A percentile compares a stretch with the other conserved stretches of the same genome.
phyloP scores from a whole-genome alignment of 495 filamentous ascomycete genomes.

The Margaritispora aquatica region DNA sequence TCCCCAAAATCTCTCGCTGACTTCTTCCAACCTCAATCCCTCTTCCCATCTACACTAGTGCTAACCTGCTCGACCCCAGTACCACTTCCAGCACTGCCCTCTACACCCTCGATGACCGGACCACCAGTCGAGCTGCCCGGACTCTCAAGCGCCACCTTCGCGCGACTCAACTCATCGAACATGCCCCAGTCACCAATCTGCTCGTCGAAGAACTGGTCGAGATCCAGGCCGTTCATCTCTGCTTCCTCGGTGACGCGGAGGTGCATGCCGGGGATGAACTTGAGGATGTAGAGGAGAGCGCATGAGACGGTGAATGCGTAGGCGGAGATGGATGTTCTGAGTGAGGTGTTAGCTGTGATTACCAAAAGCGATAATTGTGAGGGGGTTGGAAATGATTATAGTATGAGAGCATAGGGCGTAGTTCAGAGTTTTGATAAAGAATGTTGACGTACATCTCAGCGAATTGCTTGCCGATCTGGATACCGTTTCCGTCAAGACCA shows the following conservation, averaged over 20 bases:
- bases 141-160: conserved; percentile 13
- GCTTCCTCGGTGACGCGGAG: conserved; percentile 49
- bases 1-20: background rate
- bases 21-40: background rate
- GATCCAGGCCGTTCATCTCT: conserved; percentile 51
- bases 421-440: too few relatives aligned
- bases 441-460: too few relatives aligned
- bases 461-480: conserved; percentile 53
- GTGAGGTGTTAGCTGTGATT: too few relatives aligned
- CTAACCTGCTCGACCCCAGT: too few relatives aligned
- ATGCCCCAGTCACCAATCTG: conserved; percentile 37
- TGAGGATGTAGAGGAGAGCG: conserved; percentile 47
- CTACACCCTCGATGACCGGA: conserved; percentile 2
- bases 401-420: too few relatives aligned
- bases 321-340: conserved; percentile 43
- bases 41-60: too few relatives aligned
- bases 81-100: background rate
- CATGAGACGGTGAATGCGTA: conserved; percentile 52
- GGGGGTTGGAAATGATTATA: too few relatives aligned
- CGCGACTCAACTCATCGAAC: conserved; percentile 24
- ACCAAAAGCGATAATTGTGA: too few relatives aligned
- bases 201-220: conserved; percentile 53
- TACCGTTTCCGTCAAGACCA: conserved; percentile 50
- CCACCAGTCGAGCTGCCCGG: conserved; percentile 1
- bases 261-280: conserved; percentile 52